These are phyloP conservation scores for Paspalum vaginatum DNA, from an alignment of 176 grass and related monocot species.

Conservation along the genomic window DNA sequence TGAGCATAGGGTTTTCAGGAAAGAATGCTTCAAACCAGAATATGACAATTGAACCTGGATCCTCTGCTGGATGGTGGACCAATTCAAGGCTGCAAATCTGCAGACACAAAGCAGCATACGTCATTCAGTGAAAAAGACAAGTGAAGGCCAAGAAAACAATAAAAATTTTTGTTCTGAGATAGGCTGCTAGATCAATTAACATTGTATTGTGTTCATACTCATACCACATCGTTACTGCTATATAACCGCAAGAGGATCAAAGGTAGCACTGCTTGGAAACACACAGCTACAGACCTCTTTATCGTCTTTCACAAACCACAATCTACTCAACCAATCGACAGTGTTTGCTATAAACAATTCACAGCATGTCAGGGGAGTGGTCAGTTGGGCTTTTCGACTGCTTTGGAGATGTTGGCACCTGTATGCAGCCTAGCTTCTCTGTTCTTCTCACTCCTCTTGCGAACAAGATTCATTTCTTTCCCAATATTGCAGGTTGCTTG, in stretches of 20 bases:
- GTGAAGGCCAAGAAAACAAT: not conserved
- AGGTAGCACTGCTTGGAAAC: not conserved
- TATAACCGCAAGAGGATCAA: constrained; percentile 19
- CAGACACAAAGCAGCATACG: not conserved
- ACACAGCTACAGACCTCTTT: not conserved
- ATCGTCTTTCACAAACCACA: constrained; percentile 3
- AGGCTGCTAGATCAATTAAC: not conserved
- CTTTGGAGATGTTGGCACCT: constrained; percentile 47
- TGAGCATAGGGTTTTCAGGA: constrained; percentile 5
- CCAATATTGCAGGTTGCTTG: constrained; percentile 42
- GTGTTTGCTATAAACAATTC: not conserved
- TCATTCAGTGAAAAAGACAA: not conserved
- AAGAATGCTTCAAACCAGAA: constrained; percentile 23
- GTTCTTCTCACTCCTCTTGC: not conserved
- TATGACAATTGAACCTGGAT: not conserved
- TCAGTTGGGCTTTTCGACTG: constrained; percentile 53
- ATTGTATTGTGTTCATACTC: not conserved
- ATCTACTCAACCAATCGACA: not conserved
- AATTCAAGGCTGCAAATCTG: constrained; percentile 14
- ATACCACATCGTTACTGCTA: not conserved
- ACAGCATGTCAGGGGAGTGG: constrained; percentile 47
- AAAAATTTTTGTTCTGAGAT: not conserved
- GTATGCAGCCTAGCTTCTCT: constrained; percentile 27
- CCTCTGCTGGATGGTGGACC: constrained; percentile 10
- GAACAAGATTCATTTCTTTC: not conserved